A percentile compares a stretch with the other conserved stretches of the same genome.
These are phyloP conservation scores for Solanum corneliomulleri DNA, from an alignment of 257 asterid species.

Conservation along the genomic window DNA sequence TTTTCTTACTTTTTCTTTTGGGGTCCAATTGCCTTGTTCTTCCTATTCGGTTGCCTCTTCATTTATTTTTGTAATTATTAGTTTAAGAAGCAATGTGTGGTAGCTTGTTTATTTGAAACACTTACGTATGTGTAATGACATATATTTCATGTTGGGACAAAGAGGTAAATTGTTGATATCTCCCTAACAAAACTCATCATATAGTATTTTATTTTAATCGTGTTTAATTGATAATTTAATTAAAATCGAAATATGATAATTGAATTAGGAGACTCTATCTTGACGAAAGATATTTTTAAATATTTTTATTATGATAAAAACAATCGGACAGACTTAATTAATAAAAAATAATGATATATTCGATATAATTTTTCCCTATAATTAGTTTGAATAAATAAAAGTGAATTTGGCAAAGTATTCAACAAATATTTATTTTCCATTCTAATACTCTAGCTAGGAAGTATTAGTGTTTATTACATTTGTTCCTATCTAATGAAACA, in stretches of 20 bases:
- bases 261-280: neutral
- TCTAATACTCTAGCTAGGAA: neutral
- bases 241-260: neutral
- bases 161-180: neutral
- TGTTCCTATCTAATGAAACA: neutral
- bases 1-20: neutral
- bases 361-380: neutral
- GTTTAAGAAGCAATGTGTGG: neutral
- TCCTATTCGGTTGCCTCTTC: neutral
- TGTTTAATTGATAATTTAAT: too few relatives aligned
- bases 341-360: too few relatives aligned
- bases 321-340: too few relatives aligned
- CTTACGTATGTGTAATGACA: neutral
- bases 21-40: neutral
- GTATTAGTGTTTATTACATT: neutral
- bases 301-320: neutral
- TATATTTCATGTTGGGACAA: neutral
- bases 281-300: neutral
- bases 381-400: neutral
- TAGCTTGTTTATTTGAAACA: neutral
- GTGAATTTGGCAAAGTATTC: neutral
- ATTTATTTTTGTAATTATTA: neutral
- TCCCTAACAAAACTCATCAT: neutral
- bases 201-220: neutral
- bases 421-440: neutral